Conservation (phyloP, 176 grass and related monocot species). For the Leersia perrieri region DNA sequence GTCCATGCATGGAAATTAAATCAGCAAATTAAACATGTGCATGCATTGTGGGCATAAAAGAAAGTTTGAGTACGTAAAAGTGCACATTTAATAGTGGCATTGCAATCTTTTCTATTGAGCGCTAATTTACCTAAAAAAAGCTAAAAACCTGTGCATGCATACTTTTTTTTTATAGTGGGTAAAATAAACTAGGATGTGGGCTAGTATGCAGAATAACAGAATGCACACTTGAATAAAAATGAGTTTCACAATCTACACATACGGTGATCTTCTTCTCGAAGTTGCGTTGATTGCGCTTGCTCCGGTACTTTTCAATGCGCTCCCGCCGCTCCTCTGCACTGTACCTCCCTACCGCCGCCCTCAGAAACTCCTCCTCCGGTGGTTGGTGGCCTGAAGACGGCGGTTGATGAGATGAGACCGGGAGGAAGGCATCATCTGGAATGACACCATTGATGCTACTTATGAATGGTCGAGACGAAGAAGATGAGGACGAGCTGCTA, state of each 20-base stretch:
- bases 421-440: background rate
- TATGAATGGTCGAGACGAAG: background rate
- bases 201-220: no score
- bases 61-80: no score
- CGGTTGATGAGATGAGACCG: background rate
- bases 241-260: background rate
- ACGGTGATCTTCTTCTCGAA: slow-evolving; percentile 96
- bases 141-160: no score
- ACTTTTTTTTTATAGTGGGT: no score
- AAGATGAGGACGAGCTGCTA: background rate
- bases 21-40: no score
- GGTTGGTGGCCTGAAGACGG: background rate
- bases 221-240: no score
- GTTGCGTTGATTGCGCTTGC: slow-evolving; percentile 76
- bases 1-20: no score
- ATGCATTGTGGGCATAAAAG: no score
- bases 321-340: slow-evolving; percentile 68
- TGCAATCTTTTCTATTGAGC: no score
- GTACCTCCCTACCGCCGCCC: slow-evolving; percentile 22
- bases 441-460: background rate
- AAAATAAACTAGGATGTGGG: no score
- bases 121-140: no score
- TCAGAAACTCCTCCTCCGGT: background rate
- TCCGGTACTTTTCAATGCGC: slow-evolving; percentile 71
- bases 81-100: no score